phyloP scores from a whole-genome alignment of 1,139 yeast species.

The Barnettozyma hawaiiensis region DNA sequence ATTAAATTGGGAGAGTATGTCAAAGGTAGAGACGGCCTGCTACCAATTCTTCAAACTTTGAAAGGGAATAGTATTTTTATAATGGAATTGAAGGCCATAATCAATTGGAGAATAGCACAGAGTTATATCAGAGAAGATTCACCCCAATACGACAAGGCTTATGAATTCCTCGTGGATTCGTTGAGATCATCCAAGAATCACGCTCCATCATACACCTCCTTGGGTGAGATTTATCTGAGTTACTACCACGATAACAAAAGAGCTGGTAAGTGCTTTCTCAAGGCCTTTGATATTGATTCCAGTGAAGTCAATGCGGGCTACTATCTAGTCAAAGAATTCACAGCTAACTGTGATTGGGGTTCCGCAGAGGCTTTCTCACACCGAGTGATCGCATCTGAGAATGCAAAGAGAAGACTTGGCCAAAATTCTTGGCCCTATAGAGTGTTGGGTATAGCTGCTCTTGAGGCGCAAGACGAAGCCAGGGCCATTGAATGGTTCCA shows the following conservation, averaged over 20 bases:
- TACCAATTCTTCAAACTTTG: constrained; percentile 37
- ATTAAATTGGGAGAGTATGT: constrained; percentile 47
- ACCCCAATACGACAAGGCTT: constrained; percentile 34
- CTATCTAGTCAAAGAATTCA: constrained; percentile 62
- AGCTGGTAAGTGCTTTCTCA: constrained; percentile 83
- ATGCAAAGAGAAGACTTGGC: constrained; percentile 46
- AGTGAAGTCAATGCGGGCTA: constrained; percentile 72
- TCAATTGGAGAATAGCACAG: constrained; percentile 70
- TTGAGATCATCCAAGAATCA: constrained; percentile 56
- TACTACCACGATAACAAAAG: constrained; percentile 54
- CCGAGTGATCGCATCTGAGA: constrained; percentile 57
- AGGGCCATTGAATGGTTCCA: constrained; percentile 89
- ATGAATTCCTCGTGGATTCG: constrained; percentile 52
- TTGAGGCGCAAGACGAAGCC: constrained; percentile 68
- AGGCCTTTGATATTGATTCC: constrained; percentile 83
- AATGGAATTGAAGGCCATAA: constrained; percentile 51
- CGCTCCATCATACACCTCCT: constrained; percentile 74
- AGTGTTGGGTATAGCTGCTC: constrained; percentile 71
- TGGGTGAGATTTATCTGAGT: constrained; percentile 66
- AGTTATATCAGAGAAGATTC: constrained; percentile 38
- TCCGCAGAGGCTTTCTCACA: constrained; percentile 73
- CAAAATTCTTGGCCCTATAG: constrained; percentile 74
- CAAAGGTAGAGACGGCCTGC: constrained; percentile 50
- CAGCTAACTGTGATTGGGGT: constrained; percentile 72
- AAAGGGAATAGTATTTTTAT: constrained; percentile 49